Base-by-base conservation (phyloP, 192 early-diverging fungal genomes). In the Linnemannia hyalina region DNA sequence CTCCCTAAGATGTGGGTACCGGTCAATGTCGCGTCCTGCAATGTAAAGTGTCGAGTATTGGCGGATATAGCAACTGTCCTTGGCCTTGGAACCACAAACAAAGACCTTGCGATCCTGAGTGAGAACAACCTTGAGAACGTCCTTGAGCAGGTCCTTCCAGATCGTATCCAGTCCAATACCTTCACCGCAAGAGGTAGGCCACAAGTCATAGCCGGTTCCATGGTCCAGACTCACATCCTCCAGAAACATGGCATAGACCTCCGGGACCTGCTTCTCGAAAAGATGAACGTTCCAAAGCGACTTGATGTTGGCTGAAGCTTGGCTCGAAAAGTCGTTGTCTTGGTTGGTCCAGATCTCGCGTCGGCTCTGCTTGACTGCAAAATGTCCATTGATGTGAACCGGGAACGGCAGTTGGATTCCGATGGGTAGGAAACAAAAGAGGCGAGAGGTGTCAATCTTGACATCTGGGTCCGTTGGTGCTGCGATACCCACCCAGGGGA, bases 381-480 rank as follows among this genome's bases (percentile, higher is more conserved):
- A 89, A 55, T 84, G 80, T 4, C 89, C 89, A 44, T 89, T 88
- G 26, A 89, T 85, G 40, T 88, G 87, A 20, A 87, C 82, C 0
- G 70, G 78, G n/a, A 89, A 81, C 0, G 87, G 87, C 2, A 79
- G 65, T 20, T 42, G 36, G 40, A 86, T 75, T 20, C 88, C 76
- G 42, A 89, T 82, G 3, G 89, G 89, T 15, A 89, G 47, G 41
- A 89, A 89, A 13, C 89, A 89, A 49, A 88, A 89, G 46, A 89
- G 49, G 0, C 80, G 29, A 4, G 82, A 47, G 1, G 11, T 60
- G 6, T 77, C 88, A 26, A 74, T 71, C 46, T 6, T 77, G 20
- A 52, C 13, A 5, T 20, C 13, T 20, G 74, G 40, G 5, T 75
- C 42, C 9, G 80, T 15, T 18, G 76, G 81, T 4, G 84, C 75